phyloP scores from a whole-genome alignment of 1,139 yeast genomes.

The Candida sanyaensis region DNA sequence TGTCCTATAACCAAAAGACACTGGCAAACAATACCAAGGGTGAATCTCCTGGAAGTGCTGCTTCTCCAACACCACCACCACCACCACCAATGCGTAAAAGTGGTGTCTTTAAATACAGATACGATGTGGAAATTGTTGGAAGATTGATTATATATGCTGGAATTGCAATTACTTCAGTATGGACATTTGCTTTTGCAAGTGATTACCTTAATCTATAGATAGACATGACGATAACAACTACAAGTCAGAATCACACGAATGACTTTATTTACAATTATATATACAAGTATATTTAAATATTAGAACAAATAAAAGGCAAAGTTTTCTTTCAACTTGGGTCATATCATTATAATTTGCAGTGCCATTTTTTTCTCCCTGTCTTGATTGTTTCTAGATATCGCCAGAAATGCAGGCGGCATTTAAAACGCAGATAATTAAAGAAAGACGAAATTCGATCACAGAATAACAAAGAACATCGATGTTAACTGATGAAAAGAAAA shows the following conservation, averaged over 20 bases:
- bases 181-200: constrained; percentile 40
- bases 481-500: neutral
- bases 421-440: neutral
- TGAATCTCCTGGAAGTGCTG: neutral
- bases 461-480: neutral
- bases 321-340: too few species aligned
- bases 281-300: too few species aligned
- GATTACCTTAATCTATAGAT: constrained; percentile 15
- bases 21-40: neutral
- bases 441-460: constrained; percentile 1
- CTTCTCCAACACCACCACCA: neutral
- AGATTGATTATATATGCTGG: constrained; percentile 77
- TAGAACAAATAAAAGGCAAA: too few species aligned
- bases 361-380: neutral
- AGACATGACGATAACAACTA: neutral
- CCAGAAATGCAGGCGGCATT: too few species aligned
- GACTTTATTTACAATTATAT: neutral
- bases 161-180: constrained; percentile 50
- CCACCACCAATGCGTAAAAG: constrained; percentile 18
- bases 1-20: constrained; percentile 27
- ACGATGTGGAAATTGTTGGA: constrained; percentile 75
- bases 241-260: neutral
- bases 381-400: neutral
- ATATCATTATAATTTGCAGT: too few species aligned
- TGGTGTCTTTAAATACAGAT: constrained; percentile 55